Base-by-base conservation (phyloP, 2,329 filamentous ascomycete genomes). In the Penicillium sp. region DNA sequence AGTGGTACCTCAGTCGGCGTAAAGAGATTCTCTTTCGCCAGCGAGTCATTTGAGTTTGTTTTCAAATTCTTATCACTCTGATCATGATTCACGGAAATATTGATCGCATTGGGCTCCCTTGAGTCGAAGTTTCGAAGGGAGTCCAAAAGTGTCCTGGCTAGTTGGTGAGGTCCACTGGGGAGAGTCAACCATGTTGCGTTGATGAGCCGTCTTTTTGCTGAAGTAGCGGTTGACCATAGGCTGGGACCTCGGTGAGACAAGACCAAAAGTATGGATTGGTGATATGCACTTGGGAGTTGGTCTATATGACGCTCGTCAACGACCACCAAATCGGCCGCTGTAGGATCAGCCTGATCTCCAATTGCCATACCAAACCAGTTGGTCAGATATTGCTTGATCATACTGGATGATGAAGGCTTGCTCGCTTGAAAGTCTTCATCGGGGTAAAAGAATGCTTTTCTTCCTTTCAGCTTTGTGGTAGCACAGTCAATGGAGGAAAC, bases 141-240 rank as follows among this genome's bases (percentile, higher is more conserved):
- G 33, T 31, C 55, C 55, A 9, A 52, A 33, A 39, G 26, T 19
- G 35, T 21, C n/a, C 35, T 16, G 4, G 13, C 41, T 27, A 76
- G 60, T 51, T 75, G 75, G 52, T 75, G 71, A 6, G 73, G 71
- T 2, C 73, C 74, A 52, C 69, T 73, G 3, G 73, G 74, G n/a
- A 69, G 70, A 31, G 66, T 68, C 24, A 74, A 66, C 24, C 71
- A 73, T 24, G 74, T 65, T 9, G 66, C 54, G 21, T 64, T 57
- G 5, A 68, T 62, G 29, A 69, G 52, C 5, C 57, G 55, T 5
- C 48, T 19, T 13, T 48, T 43, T 2, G n/a, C 13, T n/a, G 48
- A 13, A 26, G n/a, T 41, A 13, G 24, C 35, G 8, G 48, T 31
- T 50, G 31, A 37, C 27, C 13, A 50, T 19, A 39, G 5, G 19